Percentiles rank a stretch among this genome's conserved stretches.
Evolutionary conservation across 345 rosid genomes (phyloP).

Genomic region (Lepidium didymum): DNA sequence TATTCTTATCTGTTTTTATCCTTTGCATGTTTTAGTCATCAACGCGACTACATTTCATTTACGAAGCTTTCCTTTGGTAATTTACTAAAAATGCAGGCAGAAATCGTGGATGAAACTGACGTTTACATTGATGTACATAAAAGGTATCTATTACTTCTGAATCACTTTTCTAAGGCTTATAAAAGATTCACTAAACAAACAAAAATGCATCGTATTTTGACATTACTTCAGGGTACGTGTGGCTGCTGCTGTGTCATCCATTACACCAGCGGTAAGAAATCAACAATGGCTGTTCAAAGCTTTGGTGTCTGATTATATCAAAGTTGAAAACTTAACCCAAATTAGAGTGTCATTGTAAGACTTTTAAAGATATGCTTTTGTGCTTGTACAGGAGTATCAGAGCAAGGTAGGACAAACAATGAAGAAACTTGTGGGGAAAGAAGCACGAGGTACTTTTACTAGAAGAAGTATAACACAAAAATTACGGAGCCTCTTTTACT

Average conservation of each 20-base stretch:
- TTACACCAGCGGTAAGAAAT: slow-evolving; percentile 32
- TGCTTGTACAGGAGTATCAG: slow-evolving; percentile 30
- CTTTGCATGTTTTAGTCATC: neutral
- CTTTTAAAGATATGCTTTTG: neutral
- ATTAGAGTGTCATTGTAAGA: neutral
- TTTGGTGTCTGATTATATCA: neutral
- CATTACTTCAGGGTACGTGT: slow-evolving; percentile 51
- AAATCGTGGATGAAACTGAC: slow-evolving; percentile 78
- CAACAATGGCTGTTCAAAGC: neutral
- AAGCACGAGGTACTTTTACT: slow-evolving; percentile 5
- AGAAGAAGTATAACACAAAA: slow-evolving; percentile 5
- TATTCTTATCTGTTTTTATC: neutral
- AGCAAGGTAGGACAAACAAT: slow-evolving; percentile 28
- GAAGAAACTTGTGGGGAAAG: slow-evolving; percentile 25
- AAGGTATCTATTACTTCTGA: slow-evolving; percentile 35
- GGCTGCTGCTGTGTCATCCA: slow-evolving; percentile 43
- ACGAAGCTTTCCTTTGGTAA: slow-evolving; percentile 6
- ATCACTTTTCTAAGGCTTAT: neutral
- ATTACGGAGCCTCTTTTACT: slow-evolving; percentile 19
- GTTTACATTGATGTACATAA: slow-evolving; percentile 71
- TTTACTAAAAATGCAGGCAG: slow-evolving; percentile 45
- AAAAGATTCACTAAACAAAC: neutral
- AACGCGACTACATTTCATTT: neutral
- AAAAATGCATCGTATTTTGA: neutral
- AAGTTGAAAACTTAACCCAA: neutral